These are phyloP conservation scores for Ramaria sp. DNA, from an alignment of 768 basidiomycete species.

Conservation along the genomic window DNA sequence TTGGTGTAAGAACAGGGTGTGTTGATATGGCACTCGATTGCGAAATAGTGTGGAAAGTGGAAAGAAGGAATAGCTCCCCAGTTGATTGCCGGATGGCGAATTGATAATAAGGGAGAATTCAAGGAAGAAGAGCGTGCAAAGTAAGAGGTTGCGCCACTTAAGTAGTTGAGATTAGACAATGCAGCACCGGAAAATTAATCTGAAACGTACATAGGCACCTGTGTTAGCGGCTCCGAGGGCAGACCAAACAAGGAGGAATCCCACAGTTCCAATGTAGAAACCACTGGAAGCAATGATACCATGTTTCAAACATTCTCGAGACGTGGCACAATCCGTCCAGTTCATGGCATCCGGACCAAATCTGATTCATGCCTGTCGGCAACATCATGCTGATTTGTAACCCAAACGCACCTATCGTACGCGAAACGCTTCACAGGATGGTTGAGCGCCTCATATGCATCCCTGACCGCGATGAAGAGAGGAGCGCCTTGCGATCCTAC, in stretches of 20 bases:
- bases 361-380: slow-evolving; percentile 25
- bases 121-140: slow-evolving; percentile 43
- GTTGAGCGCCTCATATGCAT: slow-evolving; percentile 70
- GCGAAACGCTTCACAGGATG: slow-evolving; percentile 72
- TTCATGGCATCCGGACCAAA: slow-evolving; percentile 65
- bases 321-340: slow-evolving; percentile 61
- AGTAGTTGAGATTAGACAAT: slow-evolving; percentile 4
- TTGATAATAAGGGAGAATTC: slow-evolving; percentile 60
- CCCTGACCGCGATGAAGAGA: slow-evolving; percentile 58
- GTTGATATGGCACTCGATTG: slow-evolving; percentile 56
- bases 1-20: slow-evolving; percentile 67
- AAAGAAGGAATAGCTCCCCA: slow-evolving; percentile 16
- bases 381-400: slow-evolving; percentile 4
- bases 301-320: slow-evolving; percentile 54
- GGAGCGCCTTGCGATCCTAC: slow-evolving; percentile 44
- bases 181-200: slow-evolving; percentile 8
- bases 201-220: slow-evolving; percentile 50
- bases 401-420: slow-evolving; percentile 58
- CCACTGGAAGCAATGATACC: slow-evolving; percentile 53
- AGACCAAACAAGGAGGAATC: slow-evolving; percentile 50
- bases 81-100: slow-evolving; percentile 32
- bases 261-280: slow-evolving; percentile 54
- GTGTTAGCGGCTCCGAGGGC: slow-evolving; percentile 47
- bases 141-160: slow-evolving; percentile 78
- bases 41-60: slow-evolving; percentile 19